phyloP scores from a whole-genome alignment of 495 filamentous ascomycete species.

The Podospora comata region DNA sequence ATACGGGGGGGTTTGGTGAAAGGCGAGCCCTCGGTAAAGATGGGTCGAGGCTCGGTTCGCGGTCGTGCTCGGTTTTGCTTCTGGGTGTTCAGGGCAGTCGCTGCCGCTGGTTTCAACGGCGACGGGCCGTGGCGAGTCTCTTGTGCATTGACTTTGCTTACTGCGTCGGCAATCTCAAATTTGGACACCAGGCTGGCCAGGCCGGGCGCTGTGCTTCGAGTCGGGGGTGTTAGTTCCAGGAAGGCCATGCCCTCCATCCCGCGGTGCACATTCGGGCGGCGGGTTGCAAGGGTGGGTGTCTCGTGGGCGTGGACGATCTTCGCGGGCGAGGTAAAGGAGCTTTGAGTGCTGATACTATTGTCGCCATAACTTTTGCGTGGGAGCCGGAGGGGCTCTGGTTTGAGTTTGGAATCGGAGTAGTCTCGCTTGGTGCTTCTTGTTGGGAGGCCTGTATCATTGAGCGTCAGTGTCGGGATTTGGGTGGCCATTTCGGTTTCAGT shows the following conservation, averaged over 20 bases:
- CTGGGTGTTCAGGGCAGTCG: constrained; percentile 2
- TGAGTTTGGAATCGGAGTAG: constrained; percentile 25
- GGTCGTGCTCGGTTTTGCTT: constrained; percentile 3
- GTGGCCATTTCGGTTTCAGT: neutral
- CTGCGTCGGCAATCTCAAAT: constrained; percentile 41
- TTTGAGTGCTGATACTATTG: neutral
- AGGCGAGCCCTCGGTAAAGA: constrained; percentile 4
- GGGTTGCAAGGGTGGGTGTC: constrained; percentile 5
- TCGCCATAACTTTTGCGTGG: constrained; percentile 23
- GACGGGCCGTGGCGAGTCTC: constrained; percentile 8
- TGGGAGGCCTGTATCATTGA: neutral
- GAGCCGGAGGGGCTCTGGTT: constrained; percentile 34
- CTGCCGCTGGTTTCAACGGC: neutral
- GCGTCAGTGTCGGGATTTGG: neutral
- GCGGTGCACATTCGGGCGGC: constrained; percentile 11
- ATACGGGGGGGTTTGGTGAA: constrained; percentile 14
- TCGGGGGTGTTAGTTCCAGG: constrained; percentile 11
- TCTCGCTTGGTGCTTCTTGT: constrained; percentile 8
- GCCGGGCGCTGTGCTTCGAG: constrained; percentile 11
- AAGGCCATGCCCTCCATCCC: constrained; percentile 11
- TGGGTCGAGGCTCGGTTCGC: neutral
- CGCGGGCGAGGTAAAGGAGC: constrained; percentile 7
- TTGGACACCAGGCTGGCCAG: constrained; percentile 39
- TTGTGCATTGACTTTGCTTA: constrained; percentile 27
- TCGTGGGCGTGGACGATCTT: constrained; percentile 1